Conservation (phyloP, 805 yeast species). For the Peterozyma xylosa region DNA sequence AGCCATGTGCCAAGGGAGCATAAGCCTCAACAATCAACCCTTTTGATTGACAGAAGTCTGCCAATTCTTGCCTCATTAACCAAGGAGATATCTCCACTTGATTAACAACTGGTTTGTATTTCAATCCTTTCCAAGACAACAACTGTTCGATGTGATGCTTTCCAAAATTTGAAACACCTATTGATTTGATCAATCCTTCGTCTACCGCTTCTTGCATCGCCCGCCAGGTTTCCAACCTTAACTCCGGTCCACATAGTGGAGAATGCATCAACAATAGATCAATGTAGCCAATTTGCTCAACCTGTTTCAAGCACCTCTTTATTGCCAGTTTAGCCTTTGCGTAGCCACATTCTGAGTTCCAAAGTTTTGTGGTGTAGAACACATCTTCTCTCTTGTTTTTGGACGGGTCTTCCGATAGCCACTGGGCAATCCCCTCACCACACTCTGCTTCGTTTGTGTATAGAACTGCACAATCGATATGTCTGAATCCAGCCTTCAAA, state of each 20-base stretch:
- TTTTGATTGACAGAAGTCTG: slow-evolving; percentile 48
- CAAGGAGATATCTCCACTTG: slow-evolving; percentile 85
- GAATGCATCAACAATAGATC: slow-evolving; percentile 65
- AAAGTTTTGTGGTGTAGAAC: slow-evolving; percentile 63
- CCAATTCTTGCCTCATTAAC: slow-evolving; percentile 61
- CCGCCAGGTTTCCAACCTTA: slow-evolving; percentile 56
- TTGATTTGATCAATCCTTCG: slow-evolving; percentile 48
- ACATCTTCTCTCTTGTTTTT: slow-evolving; percentile 40
- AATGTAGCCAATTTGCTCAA: slow-evolving; percentile 53
- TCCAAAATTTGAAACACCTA: slow-evolving; percentile 79
- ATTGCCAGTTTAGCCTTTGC: slow-evolving; percentile 51
- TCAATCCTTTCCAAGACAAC: slow-evolving; percentile 45
- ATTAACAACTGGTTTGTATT: slow-evolving; percentile 60
- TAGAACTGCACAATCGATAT: slow-evolving; percentile 39
- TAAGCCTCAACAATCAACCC: slow-evolving; percentile 65
- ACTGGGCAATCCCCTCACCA: slow-evolving; percentile 36
- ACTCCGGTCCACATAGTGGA: slow-evolving; percentile 40
- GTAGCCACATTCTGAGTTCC: slow-evolving; percentile 64
- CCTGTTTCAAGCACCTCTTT: slow-evolving; percentile 41
- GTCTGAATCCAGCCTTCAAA: slow-evolving; percentile 34
- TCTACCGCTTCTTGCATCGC: slow-evolving; percentile 71
- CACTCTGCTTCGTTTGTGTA: slow-evolving; percentile 43
- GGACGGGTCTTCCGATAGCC: slow-evolving; percentile 28
- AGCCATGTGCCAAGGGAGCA: slow-evolving; percentile 67
- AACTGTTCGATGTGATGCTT: slow-evolving; percentile 51